phyloP scores from a whole-genome alignment of 2,329 filamentous ascomycete species.

The Botrytis aclada region DNA sequence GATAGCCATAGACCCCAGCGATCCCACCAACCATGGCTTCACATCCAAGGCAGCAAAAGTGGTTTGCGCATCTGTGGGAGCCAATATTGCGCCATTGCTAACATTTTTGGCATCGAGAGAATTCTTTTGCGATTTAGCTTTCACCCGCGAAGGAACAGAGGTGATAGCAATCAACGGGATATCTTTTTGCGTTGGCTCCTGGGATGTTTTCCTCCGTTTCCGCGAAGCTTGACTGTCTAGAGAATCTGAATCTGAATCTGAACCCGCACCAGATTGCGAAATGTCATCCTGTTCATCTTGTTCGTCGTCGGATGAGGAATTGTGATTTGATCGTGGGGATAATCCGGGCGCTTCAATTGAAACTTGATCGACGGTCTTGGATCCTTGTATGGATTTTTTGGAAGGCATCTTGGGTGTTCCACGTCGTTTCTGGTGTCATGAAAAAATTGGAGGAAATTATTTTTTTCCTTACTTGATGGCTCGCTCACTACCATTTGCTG shows the following conservation, averaged over 20 bases:
- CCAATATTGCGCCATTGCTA: slow-evolving; percentile 41
- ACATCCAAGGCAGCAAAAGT: slow-evolving; percentile 73
- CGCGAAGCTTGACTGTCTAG: slow-evolving; percentile 35
- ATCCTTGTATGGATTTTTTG: neutral
- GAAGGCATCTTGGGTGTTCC: slow-evolving; percentile 4
- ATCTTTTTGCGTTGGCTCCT: slow-evolving; percentile 24
- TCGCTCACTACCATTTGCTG: slow-evolving; percentile 11
- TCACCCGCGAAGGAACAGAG: slow-evolving; percentile 36
- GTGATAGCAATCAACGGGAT: slow-evolving; percentile 23
- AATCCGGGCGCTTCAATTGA: slow-evolving; percentile 12
- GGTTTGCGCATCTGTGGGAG: slow-evolving; percentile 54
- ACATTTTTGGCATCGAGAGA: slow-evolving; percentile 7
- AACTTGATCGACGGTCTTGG: slow-evolving; percentile 9
- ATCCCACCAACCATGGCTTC: slow-evolving; percentile 82
- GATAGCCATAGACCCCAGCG: slow-evolving; percentile 75
- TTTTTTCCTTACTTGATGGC: slow-evolving; percentile 1
- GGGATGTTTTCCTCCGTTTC: slow-evolving; percentile 35
- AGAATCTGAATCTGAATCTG: slow-evolving; percentile 32
- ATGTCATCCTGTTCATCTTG: neutral
- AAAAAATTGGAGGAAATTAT: neutral
- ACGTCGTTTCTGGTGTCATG: neutral
- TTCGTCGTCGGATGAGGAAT: slow-evolving; percentile 15
- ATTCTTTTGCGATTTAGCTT: slow-evolving; percentile 21
- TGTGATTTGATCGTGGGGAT: slow-evolving; percentile 9
- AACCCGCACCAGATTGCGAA: neutral